Conservation (phyloP, 2,329 filamentous ascomycete species). For the Chalaropsis ovoidea region DNA sequence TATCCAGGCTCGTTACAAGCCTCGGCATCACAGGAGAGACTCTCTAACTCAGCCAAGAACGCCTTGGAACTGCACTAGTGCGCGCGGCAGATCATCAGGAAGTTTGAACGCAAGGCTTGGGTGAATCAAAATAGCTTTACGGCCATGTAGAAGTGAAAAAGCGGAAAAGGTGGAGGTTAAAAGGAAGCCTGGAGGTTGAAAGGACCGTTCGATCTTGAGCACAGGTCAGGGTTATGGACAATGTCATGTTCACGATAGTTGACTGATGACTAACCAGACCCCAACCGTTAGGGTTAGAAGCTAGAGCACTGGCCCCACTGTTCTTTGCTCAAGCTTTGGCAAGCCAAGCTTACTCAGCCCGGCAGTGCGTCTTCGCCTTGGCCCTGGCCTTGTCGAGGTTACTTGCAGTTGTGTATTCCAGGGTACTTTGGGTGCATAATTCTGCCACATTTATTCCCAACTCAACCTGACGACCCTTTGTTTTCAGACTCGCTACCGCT, state of each 20-base stretch:
- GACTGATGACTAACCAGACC: too few species aligned
- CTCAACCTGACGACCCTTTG: neutral
- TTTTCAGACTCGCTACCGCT: conserved; percentile 11
- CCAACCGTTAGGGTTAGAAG: too few species aligned
- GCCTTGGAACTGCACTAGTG: neutral
- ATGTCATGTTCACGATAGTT: too few species aligned
- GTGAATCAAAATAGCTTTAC: neutral
- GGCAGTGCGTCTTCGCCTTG: too few species aligned
- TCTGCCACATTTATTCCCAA: neutral
- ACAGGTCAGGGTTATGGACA: too few species aligned
- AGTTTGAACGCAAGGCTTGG: neutral
- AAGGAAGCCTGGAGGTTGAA: too few species aligned
- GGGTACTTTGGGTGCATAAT: conserved; percentile 1
- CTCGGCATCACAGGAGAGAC: neutral
- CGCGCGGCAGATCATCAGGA: neutral
- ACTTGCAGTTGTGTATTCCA: neutral
- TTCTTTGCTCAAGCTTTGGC: too few species aligned
- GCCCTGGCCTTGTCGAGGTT: too few species aligned
- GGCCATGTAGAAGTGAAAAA: neutral
- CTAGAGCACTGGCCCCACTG: too few species aligned
- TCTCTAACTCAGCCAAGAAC: neutral
- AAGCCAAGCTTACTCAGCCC: too few species aligned
- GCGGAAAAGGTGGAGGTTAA: too few species aligned
- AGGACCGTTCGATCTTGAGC: too few species aligned
- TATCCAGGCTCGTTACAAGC: neutral